Conservation (phyloP, 2,329 filamentous ascomycete genomes). For the Claviceps sorghi region DNA sequence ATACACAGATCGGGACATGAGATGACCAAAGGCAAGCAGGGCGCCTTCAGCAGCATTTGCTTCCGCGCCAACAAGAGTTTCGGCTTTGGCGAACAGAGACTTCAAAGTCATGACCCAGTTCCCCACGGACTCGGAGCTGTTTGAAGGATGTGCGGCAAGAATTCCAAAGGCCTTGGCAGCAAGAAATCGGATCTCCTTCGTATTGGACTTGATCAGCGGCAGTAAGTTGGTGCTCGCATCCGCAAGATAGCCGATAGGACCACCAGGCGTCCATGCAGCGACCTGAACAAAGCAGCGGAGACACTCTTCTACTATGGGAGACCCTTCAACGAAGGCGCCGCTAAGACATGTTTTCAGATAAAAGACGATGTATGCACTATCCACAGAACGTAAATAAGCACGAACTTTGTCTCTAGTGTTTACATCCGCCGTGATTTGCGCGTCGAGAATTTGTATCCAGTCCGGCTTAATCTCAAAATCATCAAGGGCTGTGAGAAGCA, state of each 20-base stretch:
- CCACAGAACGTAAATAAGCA: constrained; percentile 31
- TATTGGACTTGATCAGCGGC: constrained; percentile 54
- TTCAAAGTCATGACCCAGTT: constrained; percentile 19
- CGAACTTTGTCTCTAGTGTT: constrained; percentile 45
- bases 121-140: constrained; percentile 19
- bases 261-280: constrained; percentile 35
- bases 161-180: constrained; percentile 64
- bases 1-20: constrained; percentile 29
- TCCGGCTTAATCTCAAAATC: constrained; percentile 53
- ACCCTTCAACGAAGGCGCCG: constrained; percentile 34
- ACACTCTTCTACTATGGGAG: constrained; percentile 30
- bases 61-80: constrained; percentile 28
- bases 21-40: constrained; percentile 28
- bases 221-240: constrained; percentile 37
- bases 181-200: constrained; percentile 48
- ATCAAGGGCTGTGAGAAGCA: constrained; percentile 34
- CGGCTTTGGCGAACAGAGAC: constrained; percentile 28
- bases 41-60: constrained; percentile 33
- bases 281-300: constrained; percentile 39
- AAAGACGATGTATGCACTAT: constrained; percentile 23
- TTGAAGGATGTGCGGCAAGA: constrained; percentile 49
- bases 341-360: constrained; percentile 43
- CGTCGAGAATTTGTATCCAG: constrained; percentile 71
- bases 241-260: constrained; percentile 34
- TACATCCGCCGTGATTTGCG: constrained; percentile 55